Percentiles rank a stretch among this genome's conserved stretches.
Evolutionary conservation across 2,329 filamentous ascomycete genomes (phyloP).

Genomic region (Aspergillus sp.): DNA sequence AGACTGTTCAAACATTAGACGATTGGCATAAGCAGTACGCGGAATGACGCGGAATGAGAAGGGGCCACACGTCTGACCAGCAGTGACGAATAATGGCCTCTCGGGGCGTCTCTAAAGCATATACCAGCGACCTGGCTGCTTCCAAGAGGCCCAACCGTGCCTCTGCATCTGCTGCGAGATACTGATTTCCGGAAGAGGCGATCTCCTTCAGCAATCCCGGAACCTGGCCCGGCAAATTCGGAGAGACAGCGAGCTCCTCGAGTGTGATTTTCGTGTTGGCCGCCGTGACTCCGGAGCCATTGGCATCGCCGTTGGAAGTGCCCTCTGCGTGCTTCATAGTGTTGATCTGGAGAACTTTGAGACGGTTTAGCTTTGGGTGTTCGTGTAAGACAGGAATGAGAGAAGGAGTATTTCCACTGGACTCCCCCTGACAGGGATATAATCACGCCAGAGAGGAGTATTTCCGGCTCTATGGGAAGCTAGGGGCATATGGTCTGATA

Average conservation of each 20-base stretch:
- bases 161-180: background rate
- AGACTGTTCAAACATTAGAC: conserved; percentile 1
- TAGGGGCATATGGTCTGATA: no score
- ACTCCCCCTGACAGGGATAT: no score
- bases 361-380: no score
- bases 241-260: background rate
- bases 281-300: background rate
- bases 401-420: no score
- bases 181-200: conserved; percentile 4
- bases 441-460: no score
- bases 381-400: no score
- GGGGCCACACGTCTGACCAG: conserved; percentile 42
- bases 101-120: conserved; percentile 46
- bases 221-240: background rate
- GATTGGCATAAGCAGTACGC: no score
- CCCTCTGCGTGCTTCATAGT: background rate
- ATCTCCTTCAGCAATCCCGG: conserved; percentile 12
- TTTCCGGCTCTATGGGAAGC: no score
- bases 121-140: conserved; percentile 17
- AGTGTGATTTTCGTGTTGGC: background rate
- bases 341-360: no score
- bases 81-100: conserved; percentile 50
- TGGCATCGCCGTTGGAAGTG: background rate
- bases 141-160: conserved; percentile 16
- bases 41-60: no score